These are phyloP conservation scores for Echinosophora koreensis DNA, from an alignment of 306 rosid species.

Conservation along the genomic window DNA sequence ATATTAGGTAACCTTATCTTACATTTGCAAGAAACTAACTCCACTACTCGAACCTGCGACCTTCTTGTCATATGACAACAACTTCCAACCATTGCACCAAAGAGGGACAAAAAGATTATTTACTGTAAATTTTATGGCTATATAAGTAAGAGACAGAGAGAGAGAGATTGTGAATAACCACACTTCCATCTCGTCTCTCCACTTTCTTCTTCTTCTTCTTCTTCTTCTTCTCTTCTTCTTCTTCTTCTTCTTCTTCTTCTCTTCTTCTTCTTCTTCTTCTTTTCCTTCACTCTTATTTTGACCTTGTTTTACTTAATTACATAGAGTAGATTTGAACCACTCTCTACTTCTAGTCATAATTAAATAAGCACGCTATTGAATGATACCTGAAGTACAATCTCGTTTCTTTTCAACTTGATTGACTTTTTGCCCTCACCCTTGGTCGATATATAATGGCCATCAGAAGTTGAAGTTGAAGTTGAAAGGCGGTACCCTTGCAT, in stretches of 20 bases:
- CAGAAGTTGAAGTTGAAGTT: conserved; percentile 72
- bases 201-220: neutral
- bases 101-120: neutral
- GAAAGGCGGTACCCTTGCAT: conserved; percentile 86
- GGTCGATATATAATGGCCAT: conserved; percentile 78
- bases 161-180: neutral
- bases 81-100: too few relatives aligned
- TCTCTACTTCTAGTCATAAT: conserved; percentile 26
- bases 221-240: too few relatives aligned
- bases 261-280: neutral
- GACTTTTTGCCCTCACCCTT: conserved; percentile 83
- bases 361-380: conserved; percentile 39
- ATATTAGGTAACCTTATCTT: too few relatives aligned
- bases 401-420: conserved; percentile 84
- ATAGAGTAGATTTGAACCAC: neutral
- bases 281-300: conserved; percentile 8
- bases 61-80: too few relatives aligned
- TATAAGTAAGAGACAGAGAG: too few relatives aligned
- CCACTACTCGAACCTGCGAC: too few relatives aligned
- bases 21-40: too few relatives aligned
- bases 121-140: too few relatives aligned
- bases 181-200: conserved; percentile 15
- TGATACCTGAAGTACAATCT: conserved; percentile 94
- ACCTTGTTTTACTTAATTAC: neutral
- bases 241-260: too few relatives aligned